Percentiles rank a stretch among this genome's conserved stretches.
Evolutionary conservation across 2,329 filamentous ascomycete species (phyloP).

Genomic region (Ophiostoma montium): DNA sequence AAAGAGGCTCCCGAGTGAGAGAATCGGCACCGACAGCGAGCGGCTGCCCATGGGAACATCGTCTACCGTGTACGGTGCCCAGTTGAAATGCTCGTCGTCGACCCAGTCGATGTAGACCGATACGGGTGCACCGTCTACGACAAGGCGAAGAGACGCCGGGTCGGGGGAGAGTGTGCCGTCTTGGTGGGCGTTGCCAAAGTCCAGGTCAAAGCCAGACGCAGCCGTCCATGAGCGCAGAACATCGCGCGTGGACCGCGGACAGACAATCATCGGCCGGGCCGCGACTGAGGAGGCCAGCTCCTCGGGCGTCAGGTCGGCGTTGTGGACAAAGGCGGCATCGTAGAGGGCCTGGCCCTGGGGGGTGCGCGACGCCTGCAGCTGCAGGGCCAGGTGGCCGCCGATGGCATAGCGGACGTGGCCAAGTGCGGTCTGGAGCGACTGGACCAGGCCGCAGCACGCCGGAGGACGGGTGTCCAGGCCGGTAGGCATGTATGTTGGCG

Average conservation of each 20-base stretch:
- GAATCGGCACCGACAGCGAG: neutral
- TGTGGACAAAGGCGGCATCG: neutral
- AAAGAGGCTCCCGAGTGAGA: neutral
- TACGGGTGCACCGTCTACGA: neutral
- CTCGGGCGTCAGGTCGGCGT: neutral
- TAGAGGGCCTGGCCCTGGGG: neutral
- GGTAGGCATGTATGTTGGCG: neutral
- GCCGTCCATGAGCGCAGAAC: conserved; percentile 28
- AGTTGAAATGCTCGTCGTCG: neutral
- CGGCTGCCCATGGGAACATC: neutral
- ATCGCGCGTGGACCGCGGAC: conserved; percentile 22
- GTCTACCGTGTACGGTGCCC: neutral
- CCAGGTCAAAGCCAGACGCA: conserved; percentile 19
- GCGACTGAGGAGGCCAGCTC: neutral
- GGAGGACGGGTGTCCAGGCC: neutral
- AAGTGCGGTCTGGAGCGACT: conserved; percentile 25
- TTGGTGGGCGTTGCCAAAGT: conserved; percentile 20
- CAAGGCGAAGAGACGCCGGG: neutral
- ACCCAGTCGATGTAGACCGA: neutral
- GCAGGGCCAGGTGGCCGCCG: conserved; percentile 29
- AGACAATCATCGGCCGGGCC: conserved; percentile 21
- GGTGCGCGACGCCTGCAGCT: neutral
- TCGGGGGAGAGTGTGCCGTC: conserved; percentile 13
- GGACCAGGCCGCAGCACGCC: conserved; percentile 19
- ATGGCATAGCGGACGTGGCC: conserved; percentile 32